Evolutionary conservation across 2,329 filamentous ascomycete genomes (phyloP).

Genomic region (Cylindrodendrum hubeiense): DNA sequence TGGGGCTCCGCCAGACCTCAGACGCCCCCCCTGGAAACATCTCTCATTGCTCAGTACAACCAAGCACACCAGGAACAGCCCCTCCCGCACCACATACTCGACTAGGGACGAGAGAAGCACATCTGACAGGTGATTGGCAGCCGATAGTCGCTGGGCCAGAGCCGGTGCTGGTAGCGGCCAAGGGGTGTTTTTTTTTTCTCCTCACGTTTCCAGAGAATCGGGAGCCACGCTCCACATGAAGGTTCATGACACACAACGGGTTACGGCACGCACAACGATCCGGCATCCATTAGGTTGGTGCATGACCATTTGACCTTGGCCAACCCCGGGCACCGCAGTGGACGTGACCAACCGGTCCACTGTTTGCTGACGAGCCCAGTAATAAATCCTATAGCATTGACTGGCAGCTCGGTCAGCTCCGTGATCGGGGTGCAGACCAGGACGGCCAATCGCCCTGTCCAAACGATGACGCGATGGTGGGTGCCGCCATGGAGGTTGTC

Average conservation of each 20-base stretch:
- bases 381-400: constrained; percentile 11
- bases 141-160: constrained; percentile 35
- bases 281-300: constrained; percentile 39
- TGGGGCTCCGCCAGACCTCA: constrained; percentile 31
- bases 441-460: background rate
- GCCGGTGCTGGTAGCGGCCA: constrained; percentile 40
- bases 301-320: constrained; percentile 27
- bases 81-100: constrained; percentile 44
- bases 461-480: constrained; percentile 1
- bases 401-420: constrained; percentile 23
- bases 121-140: constrained; percentile 40
- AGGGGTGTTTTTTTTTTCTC: constrained; percentile 40
- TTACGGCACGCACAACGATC: constrained; percentile 39
- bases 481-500: background rate
- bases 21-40: constrained; percentile 35
- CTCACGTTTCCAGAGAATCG: constrained; percentile 50
- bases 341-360: constrained; percentile 35
- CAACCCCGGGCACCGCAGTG: constrained; percentile 30
- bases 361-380: constrained; percentile 30
- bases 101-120: constrained; percentile 31
- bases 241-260: constrained; percentile 44
- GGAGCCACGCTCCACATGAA: constrained; percentile 47
- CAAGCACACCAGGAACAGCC: constrained; percentile 38
- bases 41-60: constrained; percentile 38
- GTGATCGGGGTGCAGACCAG: constrained; percentile 2